Evolutionary conservation across 2,329 filamentous ascomycete genomes (phyloP).

Genomic region (Verticillium tricorpus): DNA sequence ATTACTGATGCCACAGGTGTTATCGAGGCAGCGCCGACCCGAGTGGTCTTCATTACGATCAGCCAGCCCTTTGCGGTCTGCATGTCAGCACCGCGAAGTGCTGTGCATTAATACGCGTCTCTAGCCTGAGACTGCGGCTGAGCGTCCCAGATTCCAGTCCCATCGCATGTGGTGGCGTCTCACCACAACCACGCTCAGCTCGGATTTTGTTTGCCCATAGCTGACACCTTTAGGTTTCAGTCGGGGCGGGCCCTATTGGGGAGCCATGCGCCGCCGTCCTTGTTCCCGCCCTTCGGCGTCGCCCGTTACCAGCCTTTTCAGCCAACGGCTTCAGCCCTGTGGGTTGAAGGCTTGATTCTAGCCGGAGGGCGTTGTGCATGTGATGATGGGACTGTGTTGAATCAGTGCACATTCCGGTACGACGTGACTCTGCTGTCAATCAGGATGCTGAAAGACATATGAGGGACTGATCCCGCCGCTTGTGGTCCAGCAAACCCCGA

Average conservation of each 20-base stretch:
- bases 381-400: not conserved
- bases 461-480: not conserved
- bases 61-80: not conserved
- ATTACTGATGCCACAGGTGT: no score
- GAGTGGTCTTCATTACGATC: not conserved
- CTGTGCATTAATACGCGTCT: not conserved
- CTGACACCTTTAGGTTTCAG: not conserved
- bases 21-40: no score
- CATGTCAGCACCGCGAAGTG: not conserved
- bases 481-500: not conserved
- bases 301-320: not conserved
- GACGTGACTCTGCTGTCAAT: not conserved
- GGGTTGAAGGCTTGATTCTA: not conserved
- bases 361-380: not conserved
- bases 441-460: not conserved
- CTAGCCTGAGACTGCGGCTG: not conserved
- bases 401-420: not conserved
- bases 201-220: not conserved
- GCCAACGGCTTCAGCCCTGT: not conserved
- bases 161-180: not conserved
- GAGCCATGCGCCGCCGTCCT: not conserved
- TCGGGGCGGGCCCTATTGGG: not conserved
- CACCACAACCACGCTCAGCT: not conserved
- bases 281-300: not conserved
- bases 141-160: not conserved